Evolutionary conservation across 1,284 basidiomycete species (phyloP).

Genomic region (Cryptococcus sp.): DNA sequence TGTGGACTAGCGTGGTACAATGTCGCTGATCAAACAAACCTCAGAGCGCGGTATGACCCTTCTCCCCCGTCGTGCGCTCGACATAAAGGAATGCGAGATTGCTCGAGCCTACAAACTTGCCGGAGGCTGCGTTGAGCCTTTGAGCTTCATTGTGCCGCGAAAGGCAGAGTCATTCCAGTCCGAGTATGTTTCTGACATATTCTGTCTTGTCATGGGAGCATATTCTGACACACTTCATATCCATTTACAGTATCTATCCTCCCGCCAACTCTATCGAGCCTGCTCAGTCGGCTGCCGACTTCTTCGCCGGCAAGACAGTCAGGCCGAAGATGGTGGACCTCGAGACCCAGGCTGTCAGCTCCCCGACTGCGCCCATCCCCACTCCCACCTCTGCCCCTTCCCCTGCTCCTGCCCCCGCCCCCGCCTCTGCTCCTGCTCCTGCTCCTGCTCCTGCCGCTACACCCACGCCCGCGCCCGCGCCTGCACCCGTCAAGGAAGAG

Average conservation of each 20-base stretch:
- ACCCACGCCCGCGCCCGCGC: slow-evolving; percentile 3
- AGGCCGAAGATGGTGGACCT: slow-evolving; percentile 62
- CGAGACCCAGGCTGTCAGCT: slow-evolving; percentile 49
- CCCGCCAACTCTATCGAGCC: slow-evolving; percentile 79
- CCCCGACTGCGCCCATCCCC: slow-evolving; percentile 48
- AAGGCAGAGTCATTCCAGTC: slow-evolving; percentile 56
- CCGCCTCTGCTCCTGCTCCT: slow-evolving; percentile 12
- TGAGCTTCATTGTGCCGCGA: slow-evolving; percentile 89
- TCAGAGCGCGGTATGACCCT: slow-evolving; percentile 91
- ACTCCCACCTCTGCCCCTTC: slow-evolving; percentile 26
- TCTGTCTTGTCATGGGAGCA: neutral
- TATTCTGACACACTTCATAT: slow-evolving; percentile 33
- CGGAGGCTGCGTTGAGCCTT: slow-evolving; percentile 72
- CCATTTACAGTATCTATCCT: slow-evolving; percentile 72
- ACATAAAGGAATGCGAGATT: slow-evolving; percentile 88
- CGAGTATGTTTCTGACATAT: slow-evolving; percentile 37
- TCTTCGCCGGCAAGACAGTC: slow-evolving; percentile 75
- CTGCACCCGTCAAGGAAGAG: slow-evolving; percentile 17
- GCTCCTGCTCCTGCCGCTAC: slow-evolving; percentile 13
- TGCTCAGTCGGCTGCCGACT: slow-evolving; percentile 75
- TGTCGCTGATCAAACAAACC: neutral
- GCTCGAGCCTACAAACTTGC: slow-evolving; percentile 91
- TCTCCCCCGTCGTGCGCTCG: slow-evolving; percentile 84
- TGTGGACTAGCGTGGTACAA: neutral
- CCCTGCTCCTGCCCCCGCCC: slow-evolving; percentile 7